Base-by-base conservation (phyloP, 148 eudicot species). In the Chenopodium formosanum region DNA sequence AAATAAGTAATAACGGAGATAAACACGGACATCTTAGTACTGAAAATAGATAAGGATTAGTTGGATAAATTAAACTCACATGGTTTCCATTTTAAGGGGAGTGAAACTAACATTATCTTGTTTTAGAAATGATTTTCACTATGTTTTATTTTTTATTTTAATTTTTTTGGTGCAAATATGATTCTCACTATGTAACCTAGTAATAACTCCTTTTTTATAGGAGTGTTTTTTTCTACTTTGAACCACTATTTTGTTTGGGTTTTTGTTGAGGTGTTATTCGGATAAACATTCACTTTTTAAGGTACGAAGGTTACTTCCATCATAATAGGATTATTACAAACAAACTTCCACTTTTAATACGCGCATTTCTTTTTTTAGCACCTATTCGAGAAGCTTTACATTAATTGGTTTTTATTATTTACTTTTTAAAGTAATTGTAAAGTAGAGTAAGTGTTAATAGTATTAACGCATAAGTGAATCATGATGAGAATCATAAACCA, bases 11-110 rank as follows among this genome's bases (percentile, higher is more conserved):
- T 52, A 52, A 16, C 0, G 2, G 74, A 81, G 83, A 81, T 0
- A 74, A 81, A 75, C 34, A 40, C 67, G 62, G 62, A 0, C 17
- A 74, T 74, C 31, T 50, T 0, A 40, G 68, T 74, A 66, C 53
- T 75, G 23, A 75, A 81, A 65, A 48, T 74, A 81, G 79, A 81
- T 81, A 75, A n/a, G 50, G 40, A 16, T 40, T 50, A 8, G 44
- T 68, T 48, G 81, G 63, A 78, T 68, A 31, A 53, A 40, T 78
- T 63, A 22, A 47, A 16, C n/a, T 3, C 52, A 58, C 19, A 72
- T 17, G 22, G n/a, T 74, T 75, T 60, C 78, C 74, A 9, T 20
- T 20, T 81, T 52, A 65, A 60, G 78, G 37, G 71, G 47, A 66
- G 62, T 62, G 48, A 25, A 63, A 60, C 63, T 37, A 76, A 53